Evolutionary conservation across 2,329 filamentous ascomycete genomes (phyloP), one percentile per base, ranked within the genome.

Genomic region (Allantophomopsis cytisporea): DNA sequence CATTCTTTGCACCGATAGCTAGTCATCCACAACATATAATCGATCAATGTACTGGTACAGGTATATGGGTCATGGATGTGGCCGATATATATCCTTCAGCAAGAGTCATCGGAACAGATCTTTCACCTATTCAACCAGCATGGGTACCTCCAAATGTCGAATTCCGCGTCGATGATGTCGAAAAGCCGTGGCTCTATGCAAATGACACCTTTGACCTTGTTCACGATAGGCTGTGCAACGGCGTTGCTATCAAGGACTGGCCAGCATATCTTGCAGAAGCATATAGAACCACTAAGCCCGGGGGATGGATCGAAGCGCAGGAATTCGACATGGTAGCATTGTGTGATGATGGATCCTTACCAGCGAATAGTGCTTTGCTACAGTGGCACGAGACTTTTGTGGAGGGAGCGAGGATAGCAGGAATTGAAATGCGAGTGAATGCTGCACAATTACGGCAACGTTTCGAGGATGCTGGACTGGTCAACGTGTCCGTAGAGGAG

Each of bases 11-110:
- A 17, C 42, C 42, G 4, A 48, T 51, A 2, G 41, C 36, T 41
- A 21, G 16, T 47, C 11, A 50, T 47, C 13, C 43, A 3, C 50
- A 53, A 13, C 48, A 44, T 13, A 43, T 63, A 5, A 51, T 64
- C 1, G 61, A 64, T 37, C 49, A 63, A 21, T 60, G 60, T 18
- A 62, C 59, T 1, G 60, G 61, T 10, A 59, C 56, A 2, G 61
- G 61, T 2, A 56, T 59, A 23, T 62, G 60, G 60, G 53, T 57
- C 10, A 57, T 62, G 10, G 53, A 59, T 20, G 53, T 62, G 36
- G 41, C 36, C 31, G 16, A 34, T 34, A 34, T 34, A 12, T 34
- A 14, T 34, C n/a, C 31, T 13, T 34, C 31, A 7, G 31, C 31
- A 6, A 5, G 15, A 14, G 35, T 36, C 21, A 38, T 31, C n/a